These are phyloP conservation scores for Bonia amplexicaulis DNA, from an alignment of 176 grass and related monocot species.

Conservation along the genomic window DNA sequence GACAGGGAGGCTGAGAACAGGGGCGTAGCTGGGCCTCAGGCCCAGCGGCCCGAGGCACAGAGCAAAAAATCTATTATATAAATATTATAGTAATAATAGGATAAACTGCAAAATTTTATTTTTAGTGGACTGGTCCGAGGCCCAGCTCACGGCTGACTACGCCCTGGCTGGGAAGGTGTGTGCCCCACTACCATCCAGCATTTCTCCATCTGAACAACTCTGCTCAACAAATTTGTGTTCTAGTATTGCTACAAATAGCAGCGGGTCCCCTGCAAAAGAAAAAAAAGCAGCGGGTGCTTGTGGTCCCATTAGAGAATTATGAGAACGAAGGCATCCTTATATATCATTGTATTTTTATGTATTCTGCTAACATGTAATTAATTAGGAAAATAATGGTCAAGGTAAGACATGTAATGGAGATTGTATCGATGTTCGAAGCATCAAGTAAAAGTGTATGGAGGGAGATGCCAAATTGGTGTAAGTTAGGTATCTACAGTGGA, in stretches of 20 bases:
- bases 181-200: not conserved
- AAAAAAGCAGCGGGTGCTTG: not conserved
- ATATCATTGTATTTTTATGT: not conserved
- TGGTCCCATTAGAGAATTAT: not conserved
- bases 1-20: not conserved
- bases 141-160: too few relatives aligned
- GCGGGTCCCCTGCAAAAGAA: not conserved
- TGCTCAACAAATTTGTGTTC: not conserved
- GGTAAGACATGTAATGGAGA: not conserved
- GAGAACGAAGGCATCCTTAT: not conserved
- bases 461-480: not conserved
- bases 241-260: not conserved
- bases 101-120: too few relatives aligned
- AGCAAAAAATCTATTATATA: too few relatives aligned
- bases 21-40: too few relatives aligned
- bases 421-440: not conserved
- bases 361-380: not conserved
- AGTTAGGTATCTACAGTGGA: too few relatives aligned
- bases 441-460: not conserved
- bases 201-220: not conserved
- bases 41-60: too few relatives aligned
- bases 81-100: too few relatives aligned
- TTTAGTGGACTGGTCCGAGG: too few relatives aligned
- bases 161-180: not conserved
- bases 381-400: not conserved